Base-by-base conservation (phyloP, 1,284 basidiomycete species). In the Trametes pubescens region DNA sequence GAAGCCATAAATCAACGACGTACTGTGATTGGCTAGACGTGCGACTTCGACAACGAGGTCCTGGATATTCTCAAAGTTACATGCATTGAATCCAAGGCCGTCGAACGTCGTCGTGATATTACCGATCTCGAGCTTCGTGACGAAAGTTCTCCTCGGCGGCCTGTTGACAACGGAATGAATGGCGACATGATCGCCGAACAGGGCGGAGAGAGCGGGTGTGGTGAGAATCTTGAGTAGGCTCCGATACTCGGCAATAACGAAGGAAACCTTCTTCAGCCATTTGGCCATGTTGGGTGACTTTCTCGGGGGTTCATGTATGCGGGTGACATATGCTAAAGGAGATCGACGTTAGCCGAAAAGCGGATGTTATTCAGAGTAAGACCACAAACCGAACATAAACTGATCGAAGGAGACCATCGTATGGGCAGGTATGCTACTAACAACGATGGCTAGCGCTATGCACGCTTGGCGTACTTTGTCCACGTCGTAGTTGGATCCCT, bases 241-340 rank as follows among this genome's bases (percentile, higher is more conserved):
- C 44, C 21, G 44, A 24, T 47, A 47, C 21, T 47, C 44, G 4
- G 44, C 13, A 21, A 47, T 47, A 21, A 47, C 44, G 22, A 47
- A 47, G 44, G 44, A 47, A 24, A 47, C 44, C 44, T 47, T 47
- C 22, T 21, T 47, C 21, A 47, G 22, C 44, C 44, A 47, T 47
- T 47, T 47, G 44, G 22, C n/a, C n/a, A 22, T 47, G 44, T 47
- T 8, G 44, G 8, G 7, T 22, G 44, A 13, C 44, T 47, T 47
- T 47, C 13, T 21, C 7, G 22, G 44, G 24, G 44, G 44, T 8
- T 22, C 21, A 24, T 24, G 7, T 22, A 22, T 47, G 44, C 44
- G 44, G 44, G 4, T 24, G 44, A 24, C 21, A 24, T 47, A 47
- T 47, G 44, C 44, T 47, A 13, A 47, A 24, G 22, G 44, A 10